Base-by-base conservation (phyloP, 2,329 filamentous ascomycete genomes). In the Fusarium algeriense region DNA sequence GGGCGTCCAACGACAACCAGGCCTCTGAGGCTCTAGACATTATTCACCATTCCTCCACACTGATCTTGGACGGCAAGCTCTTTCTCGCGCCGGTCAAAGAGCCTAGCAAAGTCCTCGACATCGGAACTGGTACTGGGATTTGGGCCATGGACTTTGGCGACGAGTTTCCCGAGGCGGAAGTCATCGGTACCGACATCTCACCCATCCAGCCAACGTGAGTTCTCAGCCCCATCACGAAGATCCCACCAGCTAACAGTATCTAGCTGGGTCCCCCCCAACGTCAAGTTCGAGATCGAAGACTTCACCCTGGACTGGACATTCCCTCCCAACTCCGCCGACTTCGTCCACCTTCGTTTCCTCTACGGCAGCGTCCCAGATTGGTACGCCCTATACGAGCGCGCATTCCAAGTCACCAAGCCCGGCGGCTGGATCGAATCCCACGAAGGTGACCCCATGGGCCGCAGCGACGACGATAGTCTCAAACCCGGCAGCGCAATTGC, bases 291-390 rank as follows among this genome's bases (percentile, higher is more conserved):
- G 45, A 73, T 73, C 15, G 71, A 82, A 79, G 49, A 81, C 79
- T 66, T 78, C 60, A 64, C 77, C 64, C 46, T 75, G 54, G 32
- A 74, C 28, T 80, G 78, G 78, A 79, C 76, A 2, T 80, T 76
- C 41, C 50, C 60, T 35, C 52, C 59, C 9, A 64, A 71, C 60
- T 78, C 82, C 34, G 88, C 89, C 73, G 89, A 91, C 78, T 88
- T 86, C 70, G 85, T 92, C 57, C 90, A 91, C 75, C 85, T 87
- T 11, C 85, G 87, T 34, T 83, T 87, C 72, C 81, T 91, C 69
- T 81, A 85, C 7, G 89, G 89, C 28, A 85, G 85, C 60, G 85
- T 91, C 60, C 78, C 81, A 6, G 88, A 90, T 70, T 91, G 88
- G 79, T 82, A 83, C 38, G 80, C 83, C 14, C 76, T 91, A 7